A percentile compares a stretch with the other conserved stretches of the same genome.
Conservation (phyloP, 1,284 basidiomycete species). For the Ganoderma lingzhi region DNA sequence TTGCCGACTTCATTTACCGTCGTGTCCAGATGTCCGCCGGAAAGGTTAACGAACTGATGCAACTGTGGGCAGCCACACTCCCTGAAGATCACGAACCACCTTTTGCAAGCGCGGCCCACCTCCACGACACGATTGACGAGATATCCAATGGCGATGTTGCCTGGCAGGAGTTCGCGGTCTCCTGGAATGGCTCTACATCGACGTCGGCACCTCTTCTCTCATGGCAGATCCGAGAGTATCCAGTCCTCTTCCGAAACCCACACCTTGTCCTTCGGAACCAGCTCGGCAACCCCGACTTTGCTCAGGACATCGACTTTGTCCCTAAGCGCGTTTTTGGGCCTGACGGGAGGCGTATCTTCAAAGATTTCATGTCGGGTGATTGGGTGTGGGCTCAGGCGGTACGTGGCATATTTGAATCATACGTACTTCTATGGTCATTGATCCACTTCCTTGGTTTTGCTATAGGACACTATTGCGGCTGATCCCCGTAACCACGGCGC, state of each 20-base stretch:
- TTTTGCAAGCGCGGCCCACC: neutral
- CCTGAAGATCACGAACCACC: neutral
- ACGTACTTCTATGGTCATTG: neutral
- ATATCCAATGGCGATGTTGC: neutral
- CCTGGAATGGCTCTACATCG: neutral
- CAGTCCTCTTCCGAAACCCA: neutral
- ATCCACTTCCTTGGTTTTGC: no score
- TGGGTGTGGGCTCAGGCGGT: neutral
- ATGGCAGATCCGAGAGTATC: neutral
- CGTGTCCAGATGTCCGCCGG: neutral
- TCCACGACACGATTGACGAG: neutral
- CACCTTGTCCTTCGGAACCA: neutral
- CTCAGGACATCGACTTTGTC: neutral
- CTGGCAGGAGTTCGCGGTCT: neutral
- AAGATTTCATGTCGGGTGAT: neutral
- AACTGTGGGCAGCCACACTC: neutral
- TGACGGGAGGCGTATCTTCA: neutral
- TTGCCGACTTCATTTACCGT: neutral
- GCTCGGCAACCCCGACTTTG: neutral
- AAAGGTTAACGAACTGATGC: neutral
- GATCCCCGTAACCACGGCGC: slow-evolving; percentile 22
- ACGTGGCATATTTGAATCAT: neutral
- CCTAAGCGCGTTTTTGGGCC: neutral
- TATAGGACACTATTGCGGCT: slow-evolving; percentile 8
- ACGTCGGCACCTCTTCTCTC: neutral